phyloP scores from a whole-genome alignment of 2,329 filamentous ascomycete genomes.

The Verticillium dahliae region DNA sequence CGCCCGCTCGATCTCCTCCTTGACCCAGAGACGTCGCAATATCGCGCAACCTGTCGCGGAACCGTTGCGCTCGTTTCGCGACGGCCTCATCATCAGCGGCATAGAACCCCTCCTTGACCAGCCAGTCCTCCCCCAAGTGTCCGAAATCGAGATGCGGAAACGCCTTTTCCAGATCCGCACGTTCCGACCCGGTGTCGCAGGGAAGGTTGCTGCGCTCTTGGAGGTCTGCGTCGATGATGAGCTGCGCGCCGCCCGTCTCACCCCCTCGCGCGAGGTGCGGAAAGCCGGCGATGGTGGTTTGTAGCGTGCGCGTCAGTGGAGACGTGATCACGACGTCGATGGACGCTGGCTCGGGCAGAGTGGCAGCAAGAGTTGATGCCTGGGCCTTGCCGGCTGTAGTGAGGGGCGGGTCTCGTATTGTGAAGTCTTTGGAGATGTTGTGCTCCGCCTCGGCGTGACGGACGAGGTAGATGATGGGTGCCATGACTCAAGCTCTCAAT shows the following conservation, averaged over 20 bases:
- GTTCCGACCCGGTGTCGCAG: constrained; percentile 16
- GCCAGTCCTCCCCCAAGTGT: constrained; percentile 11
- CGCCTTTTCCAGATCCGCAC: constrained; percentile 2
- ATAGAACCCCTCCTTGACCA: constrained; percentile 12
- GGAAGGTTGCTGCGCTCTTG: constrained; percentile 18
- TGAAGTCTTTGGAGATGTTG: constrained; percentile 12
- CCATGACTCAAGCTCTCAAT: neutral
- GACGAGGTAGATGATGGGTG: constrained; percentile 9
- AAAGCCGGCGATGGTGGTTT: constrained; percentile 9
- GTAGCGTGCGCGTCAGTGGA: constrained; percentile 10
- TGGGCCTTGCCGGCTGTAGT: constrained; percentile 5
- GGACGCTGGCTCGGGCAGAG: constrained; percentile 5
- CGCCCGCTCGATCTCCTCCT: neutral
- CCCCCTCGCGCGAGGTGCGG: constrained; percentile 3
- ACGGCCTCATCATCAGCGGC: constrained; percentile 14
- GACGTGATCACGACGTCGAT: constrained; percentile 10
- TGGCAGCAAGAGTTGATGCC: constrained; percentile 4
- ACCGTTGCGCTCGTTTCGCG: constrained; percentile 7
- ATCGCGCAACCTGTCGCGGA: constrained; percentile 10
- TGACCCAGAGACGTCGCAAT: constrained; percentile 2
- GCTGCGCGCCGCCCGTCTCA: constrained; percentile 1
- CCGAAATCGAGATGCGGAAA: constrained; percentile 13
- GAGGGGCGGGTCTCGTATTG: constrained; percentile 10
- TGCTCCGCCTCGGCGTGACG: constrained; percentile 13
- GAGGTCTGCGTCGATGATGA: constrained; percentile 14